Base-by-base conservation (phyloP, 148 eudicot species). In the Rhododendron ovatum region DNA sequence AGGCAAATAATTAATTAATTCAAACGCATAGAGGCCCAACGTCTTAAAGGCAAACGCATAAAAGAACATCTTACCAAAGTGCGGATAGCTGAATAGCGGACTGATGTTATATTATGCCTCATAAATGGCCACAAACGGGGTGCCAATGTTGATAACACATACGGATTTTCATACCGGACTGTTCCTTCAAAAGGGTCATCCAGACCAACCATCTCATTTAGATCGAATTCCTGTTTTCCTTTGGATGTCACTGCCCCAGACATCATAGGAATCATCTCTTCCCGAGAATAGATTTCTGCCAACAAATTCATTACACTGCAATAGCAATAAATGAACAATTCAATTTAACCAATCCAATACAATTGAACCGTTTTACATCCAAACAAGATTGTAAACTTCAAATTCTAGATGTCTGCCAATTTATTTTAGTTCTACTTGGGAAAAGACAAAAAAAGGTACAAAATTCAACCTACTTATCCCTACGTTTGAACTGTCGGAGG, bases 61-160 rank as follows among this genome's bases (percentile, higher is more conserved):
- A 35, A 65, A 74, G 43, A 41, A 61, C 75, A 76, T 78, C 67
- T 80, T 92, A 92, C 94, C 90, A 92, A 83, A 82, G 99, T 97
- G 88, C 99, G 93, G 82, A 97, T 95, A 63, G 99, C 99, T 81
- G 99, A 95, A 89, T 90, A 91, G n/a, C 99, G 98, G 83, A 97
- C 99, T 33, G 99, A 95, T 77, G 96, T 93, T 83, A 97, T 97
- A 88, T 92, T 97, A 88, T 97, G 99, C 84, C 99, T 92, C 99
- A 97, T 97, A 88, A 97, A 97, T 65, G 98, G 99, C 99, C 99
- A 97, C 67, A 97, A 90, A 28, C 99, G 93, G 88, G 99, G 99
- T 87, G 98, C 99, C 84, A 97, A 85, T 57, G 94, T 94, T 61
- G 98, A 94, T 69, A 97, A 84, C 87, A 91, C 91, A 71, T 92